Conservation (phyloP, 169 alveolate species). For the Pseudocohnilembus persalinus region DNA sequence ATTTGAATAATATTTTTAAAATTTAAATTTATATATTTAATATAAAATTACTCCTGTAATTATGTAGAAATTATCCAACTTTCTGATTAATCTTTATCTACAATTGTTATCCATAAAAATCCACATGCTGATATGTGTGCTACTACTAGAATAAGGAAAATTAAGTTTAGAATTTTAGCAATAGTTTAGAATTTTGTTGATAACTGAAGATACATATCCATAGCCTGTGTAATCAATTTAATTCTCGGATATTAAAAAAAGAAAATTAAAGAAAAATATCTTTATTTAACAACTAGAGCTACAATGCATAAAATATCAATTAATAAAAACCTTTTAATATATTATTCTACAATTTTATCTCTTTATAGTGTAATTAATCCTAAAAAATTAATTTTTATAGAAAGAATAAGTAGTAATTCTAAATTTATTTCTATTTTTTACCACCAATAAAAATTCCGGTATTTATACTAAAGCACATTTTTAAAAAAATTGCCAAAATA, state of each 20-base stretch:
- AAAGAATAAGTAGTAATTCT: too few relatives aligned
- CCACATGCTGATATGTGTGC: background rate
- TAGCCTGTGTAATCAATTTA: background rate
- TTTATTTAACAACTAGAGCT: background rate
- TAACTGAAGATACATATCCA: background rate
- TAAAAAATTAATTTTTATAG: too few relatives aligned
- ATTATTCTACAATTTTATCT: too few relatives aligned
- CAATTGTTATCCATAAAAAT: background rate
- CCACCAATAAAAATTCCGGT: background rate
- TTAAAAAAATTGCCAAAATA: too few relatives aligned
- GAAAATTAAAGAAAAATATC: background rate
- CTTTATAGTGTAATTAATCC: background rate
- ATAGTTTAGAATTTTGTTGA: background rate
- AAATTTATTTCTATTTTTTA: too few relatives aligned
- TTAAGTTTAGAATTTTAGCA: background rate
- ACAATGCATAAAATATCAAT: background rate
- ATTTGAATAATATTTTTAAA: too few relatives aligned
- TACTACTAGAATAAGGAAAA: background rate
- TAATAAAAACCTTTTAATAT: background rate
- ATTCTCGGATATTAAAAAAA: background rate
- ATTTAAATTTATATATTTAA: too few relatives aligned
- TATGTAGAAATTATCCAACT: background rate
- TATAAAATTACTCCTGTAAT: background rate
- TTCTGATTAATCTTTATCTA: background rate
- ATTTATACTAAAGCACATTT: too few relatives aligned